A percentile compares a stretch with the other conserved stretches of the same genome.
These are phyloP conservation scores for Monascus purpureus DNA, from an alignment of 495 filamentous ascomycete genomes.

Conservation along the genomic window DNA sequence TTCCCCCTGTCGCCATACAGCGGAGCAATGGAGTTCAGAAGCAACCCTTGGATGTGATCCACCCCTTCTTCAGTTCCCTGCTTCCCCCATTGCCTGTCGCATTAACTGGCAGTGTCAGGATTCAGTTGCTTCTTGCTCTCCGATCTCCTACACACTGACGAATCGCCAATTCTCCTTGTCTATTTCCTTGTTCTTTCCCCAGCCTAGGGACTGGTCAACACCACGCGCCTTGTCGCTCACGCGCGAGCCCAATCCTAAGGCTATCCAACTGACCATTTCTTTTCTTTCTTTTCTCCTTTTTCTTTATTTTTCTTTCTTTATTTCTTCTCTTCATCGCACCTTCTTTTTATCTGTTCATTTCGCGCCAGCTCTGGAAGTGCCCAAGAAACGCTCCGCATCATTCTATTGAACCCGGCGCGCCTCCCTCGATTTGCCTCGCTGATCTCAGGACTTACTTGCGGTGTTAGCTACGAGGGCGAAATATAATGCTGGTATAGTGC, in stretches of 20 bases:
- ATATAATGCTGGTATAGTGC: constrained; percentile 16
- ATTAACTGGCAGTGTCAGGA: constrained; percentile 7
- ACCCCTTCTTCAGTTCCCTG: neutral
- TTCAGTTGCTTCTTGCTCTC: constrained; percentile 11
- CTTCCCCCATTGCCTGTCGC: constrained; percentile 5
- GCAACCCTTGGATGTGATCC: constrained; percentile 12
- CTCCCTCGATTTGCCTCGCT: neutral
- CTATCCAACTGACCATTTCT: constrained; percentile 11
- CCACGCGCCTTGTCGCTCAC: constrained; percentile 10
- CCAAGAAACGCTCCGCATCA: constrained; percentile 1
- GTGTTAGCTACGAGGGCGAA: constrained; percentile 2
- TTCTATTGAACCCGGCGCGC: too few relatives aligned
- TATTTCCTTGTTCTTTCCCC: constrained; percentile 9
- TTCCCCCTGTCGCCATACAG: too few relatives aligned
- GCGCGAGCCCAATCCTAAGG: constrained; percentile 21
- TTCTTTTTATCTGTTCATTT: neutral
- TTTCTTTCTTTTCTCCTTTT: constrained; percentile 5
- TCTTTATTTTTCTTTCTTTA: constrained; percentile 1
- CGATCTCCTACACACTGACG: constrained; percentile 17
- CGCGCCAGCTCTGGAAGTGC: neutral
- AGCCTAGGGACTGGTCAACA: neutral
- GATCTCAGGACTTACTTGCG: neutral
- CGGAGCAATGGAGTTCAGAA: constrained; percentile 9
- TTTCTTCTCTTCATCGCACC: constrained; percentile 3
- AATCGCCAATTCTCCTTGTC: constrained; percentile 18